Percentiles rank a stretch among this genome's conserved stretches.
Conservation (phyloP, 257 asterid species). For the Paraleonurus japonicus region DNA sequence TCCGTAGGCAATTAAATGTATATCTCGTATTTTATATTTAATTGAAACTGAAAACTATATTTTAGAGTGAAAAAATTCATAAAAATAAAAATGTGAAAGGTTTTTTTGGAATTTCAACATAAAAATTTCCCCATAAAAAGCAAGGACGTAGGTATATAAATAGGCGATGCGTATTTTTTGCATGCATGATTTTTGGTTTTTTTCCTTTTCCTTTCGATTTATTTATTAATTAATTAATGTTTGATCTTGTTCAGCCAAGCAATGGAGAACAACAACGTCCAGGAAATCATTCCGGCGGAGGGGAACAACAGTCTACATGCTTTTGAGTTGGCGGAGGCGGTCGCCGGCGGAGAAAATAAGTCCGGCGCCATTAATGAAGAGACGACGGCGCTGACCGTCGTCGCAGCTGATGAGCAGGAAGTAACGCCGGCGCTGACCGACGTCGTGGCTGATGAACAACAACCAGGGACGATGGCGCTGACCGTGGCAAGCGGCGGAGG, state of each 20-base stretch:
- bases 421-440: neutral
- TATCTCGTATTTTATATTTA: too few relatives aligned
- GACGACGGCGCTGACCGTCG: neutral
- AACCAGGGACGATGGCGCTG: neutral
- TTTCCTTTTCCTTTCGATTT: neutral
- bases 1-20: too few relatives aligned
- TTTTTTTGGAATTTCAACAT: neutral
- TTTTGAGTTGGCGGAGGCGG: too few relatives aligned
- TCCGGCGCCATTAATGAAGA: neutral
- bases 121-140: neutral
- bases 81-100: neutral
- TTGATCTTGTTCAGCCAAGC: slow-evolving; percentile 10
- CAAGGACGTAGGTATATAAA: neutral
- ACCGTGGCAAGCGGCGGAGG: too few relatives aligned
- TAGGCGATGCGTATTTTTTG: neutral
- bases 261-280: slow-evolving; percentile 16
- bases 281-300: neutral
- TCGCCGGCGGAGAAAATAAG: neutral
- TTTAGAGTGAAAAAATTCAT: too few relatives aligned
- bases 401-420: neutral
- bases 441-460: neutral
- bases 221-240: neutral
- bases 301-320: neutral
- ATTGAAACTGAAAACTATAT: too few relatives aligned
- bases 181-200: neutral